Conservation (phyloP, 805 yeast genomes). For the Lachancea sp. region DNA sequence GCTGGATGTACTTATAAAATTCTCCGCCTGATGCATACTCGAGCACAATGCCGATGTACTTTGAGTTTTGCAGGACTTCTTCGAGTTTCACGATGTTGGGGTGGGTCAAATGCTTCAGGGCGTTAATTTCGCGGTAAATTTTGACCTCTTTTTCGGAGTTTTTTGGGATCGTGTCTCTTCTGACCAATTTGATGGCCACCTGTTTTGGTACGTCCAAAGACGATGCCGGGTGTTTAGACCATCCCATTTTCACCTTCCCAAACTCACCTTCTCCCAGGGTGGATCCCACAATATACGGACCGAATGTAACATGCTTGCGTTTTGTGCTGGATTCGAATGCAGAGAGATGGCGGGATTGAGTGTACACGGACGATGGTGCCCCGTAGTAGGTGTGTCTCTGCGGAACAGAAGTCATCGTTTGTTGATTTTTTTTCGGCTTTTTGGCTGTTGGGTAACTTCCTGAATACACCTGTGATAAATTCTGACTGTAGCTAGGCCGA, state of each 20-base stretch:
- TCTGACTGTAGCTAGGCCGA: not conserved
- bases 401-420: conserved; percentile 19
- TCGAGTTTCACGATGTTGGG: conserved; percentile 90
- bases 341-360: conserved; percentile 4
- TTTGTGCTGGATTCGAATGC: conserved; percentile 12
- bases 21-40: conserved; percentile 98
- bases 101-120: conserved; percentile 76
- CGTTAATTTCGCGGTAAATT: conserved; percentile 88
- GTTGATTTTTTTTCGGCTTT: not conserved
- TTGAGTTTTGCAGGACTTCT: conserved; percentile 88
- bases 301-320: conserved; percentile 74
- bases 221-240: conserved; percentile 73
- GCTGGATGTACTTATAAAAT: conserved; percentile 84
- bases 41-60: conserved; percentile 90
- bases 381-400: conserved; percentile 31
- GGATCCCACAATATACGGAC: conserved; percentile 83
- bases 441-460: not conserved
- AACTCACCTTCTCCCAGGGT: conserved; percentile 98
- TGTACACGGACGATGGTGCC: conserved; percentile 12
- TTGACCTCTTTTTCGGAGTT: conserved; percentile 83
- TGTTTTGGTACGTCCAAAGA: conserved; percentile 47
- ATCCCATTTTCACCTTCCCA: conserved; percentile 94
- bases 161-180: conserved; percentile 80
- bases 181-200: conserved; percentile 88
- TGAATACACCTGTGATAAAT: no score